Evolutionary conservation across 768 basidiomycete species (phyloP).

Genomic region (Tricholoma flavovirens): DNA sequence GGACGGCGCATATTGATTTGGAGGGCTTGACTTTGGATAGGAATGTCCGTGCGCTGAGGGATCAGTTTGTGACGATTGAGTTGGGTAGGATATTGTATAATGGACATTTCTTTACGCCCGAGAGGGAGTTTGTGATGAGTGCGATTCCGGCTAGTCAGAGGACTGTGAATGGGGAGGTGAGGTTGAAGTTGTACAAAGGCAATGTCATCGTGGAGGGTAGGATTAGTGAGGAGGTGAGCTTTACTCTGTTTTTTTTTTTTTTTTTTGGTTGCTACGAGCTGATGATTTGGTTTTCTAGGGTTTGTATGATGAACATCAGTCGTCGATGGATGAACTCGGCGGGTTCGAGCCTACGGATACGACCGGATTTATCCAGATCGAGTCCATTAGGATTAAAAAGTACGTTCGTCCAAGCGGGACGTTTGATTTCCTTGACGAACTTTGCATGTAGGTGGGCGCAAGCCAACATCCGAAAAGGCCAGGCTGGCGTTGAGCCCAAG

Average conservation of each 20-base stretch:
- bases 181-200: conserved; percentile 91
- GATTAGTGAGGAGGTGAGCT: conserved; percentile 71
- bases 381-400: conserved; percentile 98
- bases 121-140: conserved; percentile 90
- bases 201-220: conserved; percentile 94
- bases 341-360: conserved; percentile 97
- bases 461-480: conserved; percentile 80
- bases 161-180: conserved; percentile 92
- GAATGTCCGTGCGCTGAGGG: conserved; percentile 90
- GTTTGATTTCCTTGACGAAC: conserved; percentile 3
- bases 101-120: conserved; percentile 99
- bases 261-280: too few species aligned
- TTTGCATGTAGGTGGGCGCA: conserved; percentile 71
- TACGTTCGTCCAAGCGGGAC: conserved; percentile 31
- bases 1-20: conserved; percentile 91
- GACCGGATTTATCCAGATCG: conserved; percentile 94
- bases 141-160: conserved; percentile 91
- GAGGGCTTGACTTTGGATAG: conserved; percentile 98
- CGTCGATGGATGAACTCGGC: conserved; percentile 98
- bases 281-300: conserved; percentile 42
- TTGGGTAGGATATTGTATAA: conserved; percentile 93
- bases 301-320: conserved; percentile 91
- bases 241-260: too few species aligned
- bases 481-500: conserved; percentile 67
- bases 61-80: conserved; percentile 91